Evolutionary conservation across 2,329 filamentous ascomycete species (phyloP).

Genomic region (Fusarium sp.): DNA sequence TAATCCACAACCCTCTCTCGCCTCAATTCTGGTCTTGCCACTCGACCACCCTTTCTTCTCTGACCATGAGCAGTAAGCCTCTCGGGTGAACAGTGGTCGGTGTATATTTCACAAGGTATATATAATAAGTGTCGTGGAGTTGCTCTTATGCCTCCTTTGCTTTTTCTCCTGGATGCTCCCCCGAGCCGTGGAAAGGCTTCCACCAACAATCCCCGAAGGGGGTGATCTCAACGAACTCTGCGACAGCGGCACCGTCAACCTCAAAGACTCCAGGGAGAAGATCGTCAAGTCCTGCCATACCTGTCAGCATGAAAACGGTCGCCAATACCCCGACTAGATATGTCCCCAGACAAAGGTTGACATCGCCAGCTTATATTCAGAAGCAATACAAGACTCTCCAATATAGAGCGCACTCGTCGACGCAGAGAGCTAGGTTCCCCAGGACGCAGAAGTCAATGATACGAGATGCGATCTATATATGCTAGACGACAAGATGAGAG

Average conservation of each 20-base stretch:
- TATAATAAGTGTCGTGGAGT: not conserved
- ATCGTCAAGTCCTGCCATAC: too few species aligned
- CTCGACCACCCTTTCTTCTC: not conserved
- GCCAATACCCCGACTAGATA: not conserved
- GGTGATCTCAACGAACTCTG: too few species aligned
- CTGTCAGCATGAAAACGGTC: not conserved
- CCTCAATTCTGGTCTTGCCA: not conserved
- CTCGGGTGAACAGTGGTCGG: not conserved
- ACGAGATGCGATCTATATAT: not conserved
- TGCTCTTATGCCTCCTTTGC: not conserved
- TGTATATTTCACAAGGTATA: not conserved
- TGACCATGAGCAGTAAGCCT: not conserved
- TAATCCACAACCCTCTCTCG: not conserved
- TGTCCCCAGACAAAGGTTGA: not conserved
- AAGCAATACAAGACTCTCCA: too few species aligned
- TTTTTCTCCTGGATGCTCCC: not conserved
- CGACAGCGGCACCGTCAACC: too few species aligned
- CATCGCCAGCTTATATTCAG: not conserved
- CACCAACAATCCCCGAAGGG: too few species aligned
- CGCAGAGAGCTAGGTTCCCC: too few species aligned
- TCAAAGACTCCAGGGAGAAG: too few species aligned
- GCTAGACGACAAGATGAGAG: not conserved
- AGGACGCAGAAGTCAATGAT: not conserved
- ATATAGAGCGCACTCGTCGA: not conserved
- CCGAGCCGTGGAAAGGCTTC: too few species aligned